Base-by-base conservation (phyloP, 805 yeast species). In the Wickerhamiella kurtzmanii region DNA sequence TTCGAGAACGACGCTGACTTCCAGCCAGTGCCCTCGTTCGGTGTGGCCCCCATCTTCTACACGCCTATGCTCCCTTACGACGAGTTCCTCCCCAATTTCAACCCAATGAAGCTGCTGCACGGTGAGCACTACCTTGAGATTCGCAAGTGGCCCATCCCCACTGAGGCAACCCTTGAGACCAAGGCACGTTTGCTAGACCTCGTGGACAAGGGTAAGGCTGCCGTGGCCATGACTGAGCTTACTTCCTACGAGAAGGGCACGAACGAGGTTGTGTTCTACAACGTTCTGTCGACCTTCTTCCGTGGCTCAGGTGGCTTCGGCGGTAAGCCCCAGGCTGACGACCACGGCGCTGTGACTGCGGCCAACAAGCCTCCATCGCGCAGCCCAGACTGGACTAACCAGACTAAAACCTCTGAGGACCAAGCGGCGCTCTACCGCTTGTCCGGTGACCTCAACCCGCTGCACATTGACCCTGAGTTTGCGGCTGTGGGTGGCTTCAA, bases 71-170 rank as follows among this genome's bases (percentile, higher is more conserved):
- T 48, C 62, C 72, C 82, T 35, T 75, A 81, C 61, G 68, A 73
- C 50, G 69, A 72, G 49, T 63, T 80, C 40, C 78, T 89, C 56
- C 82, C 79, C 49, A 79, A 84, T 67, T 89, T 85, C 72, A 84
- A 85, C 66, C 95, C 92, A 50, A 80, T 86, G 77, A 73, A 81
- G 65, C 72, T 89, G 60, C 74, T 89, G 56, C 97, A 89, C 63
- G 98, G 97, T 50, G 98, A 89, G 68, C 96, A 89, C 64, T 89
- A 82, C 65, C 70, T 88, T 56, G 86, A 78, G 65, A 64, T 89
- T 52, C 72, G 72, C 53, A 75, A 79, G 63, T 79, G 74, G 70
- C 92, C 94, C 48, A 71, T 89, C 48, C 94, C 95, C 51, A 75
- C 82, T 1, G 71, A 74, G 51, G 94, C 80, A 2, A 61, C 66